phyloP scores from a whole-genome alignment of 148 eudicot species.

The Fagopyrum tataricum region DNA sequence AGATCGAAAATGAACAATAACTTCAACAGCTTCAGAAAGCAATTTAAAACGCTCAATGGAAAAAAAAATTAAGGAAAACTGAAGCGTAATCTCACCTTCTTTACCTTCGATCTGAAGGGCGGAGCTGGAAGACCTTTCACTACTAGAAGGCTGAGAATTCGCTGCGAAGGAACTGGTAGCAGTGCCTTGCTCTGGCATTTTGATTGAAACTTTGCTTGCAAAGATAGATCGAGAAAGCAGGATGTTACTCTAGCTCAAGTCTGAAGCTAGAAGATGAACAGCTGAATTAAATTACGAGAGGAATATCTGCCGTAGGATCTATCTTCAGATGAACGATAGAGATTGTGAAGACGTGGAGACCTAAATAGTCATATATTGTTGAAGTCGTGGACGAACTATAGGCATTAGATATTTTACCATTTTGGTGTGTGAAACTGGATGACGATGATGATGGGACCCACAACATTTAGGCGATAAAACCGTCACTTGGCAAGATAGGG shows the following conservation, averaged over 20 bases:
- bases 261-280: not conserved
- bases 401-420: conserved; percentile 23
- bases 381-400: conserved; percentile 34
- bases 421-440: not conserved
- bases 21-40: not conserved
- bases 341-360: conserved; percentile 46
- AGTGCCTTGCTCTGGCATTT: conserved; percentile 70
- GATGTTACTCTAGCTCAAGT: not conserved
- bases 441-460: not conserved
- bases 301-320: conserved; percentile 40
- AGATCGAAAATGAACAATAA: not conserved
- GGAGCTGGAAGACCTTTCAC: conserved; percentile 97
- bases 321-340: conserved; percentile 27
- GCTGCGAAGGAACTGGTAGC: conserved; percentile 65
- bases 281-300: not conserved
- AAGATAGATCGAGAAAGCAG: not conserved
- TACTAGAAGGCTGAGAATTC: conserved; percentile 78
- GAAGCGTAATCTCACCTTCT: conserved; percentile 47
- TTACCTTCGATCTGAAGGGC: conserved; percentile 70
- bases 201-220: not conserved
- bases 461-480: not conserved
- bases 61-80: not conserved
- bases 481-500: not conserved
- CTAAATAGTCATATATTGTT: conserved; percentile 37
- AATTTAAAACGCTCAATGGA: not conserved